These are phyloP conservation scores for Kwoniella sp. DNA, from an alignment of 768 basidiomycete genomes.

Conservation along the genomic window DNA sequence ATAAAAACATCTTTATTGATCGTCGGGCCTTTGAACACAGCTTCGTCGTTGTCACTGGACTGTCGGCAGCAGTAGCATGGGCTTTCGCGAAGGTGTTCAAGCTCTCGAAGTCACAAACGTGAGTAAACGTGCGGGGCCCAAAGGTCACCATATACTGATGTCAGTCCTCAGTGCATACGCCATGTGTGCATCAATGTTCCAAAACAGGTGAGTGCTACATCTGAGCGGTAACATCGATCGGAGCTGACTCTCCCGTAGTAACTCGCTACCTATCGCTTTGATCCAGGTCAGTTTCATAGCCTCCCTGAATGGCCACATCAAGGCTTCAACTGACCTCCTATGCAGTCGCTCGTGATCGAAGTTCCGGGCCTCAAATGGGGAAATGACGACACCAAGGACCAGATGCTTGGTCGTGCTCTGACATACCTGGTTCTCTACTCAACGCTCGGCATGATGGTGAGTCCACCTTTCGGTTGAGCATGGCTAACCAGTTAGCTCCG, in stretches of 20 bases:
- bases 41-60: slow-evolving; percentile 73
- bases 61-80: slow-evolving; percentile 73
- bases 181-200: slow-evolving; percentile 55
- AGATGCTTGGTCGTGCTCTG: slow-evolving; percentile 77
- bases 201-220: slow-evolving; percentile 47
- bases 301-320: neutral
- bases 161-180: slow-evolving; percentile 51
- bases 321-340: slow-evolving; percentile 10
- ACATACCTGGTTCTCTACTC: slow-evolving; percentile 73
- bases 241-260: slow-evolving; percentile 64
- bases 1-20: neutral
- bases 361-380: slow-evolving; percentile 83
- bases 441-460: slow-evolving; percentile 91
- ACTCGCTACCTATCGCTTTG: slow-evolving; percentile 90
- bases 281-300: slow-evolving; percentile 60
- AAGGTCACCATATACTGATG: neutral
- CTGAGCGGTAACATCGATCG: neutral
- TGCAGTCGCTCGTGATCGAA: slow-evolving; percentile 76
- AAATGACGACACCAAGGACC: slow-evolving; percentile 73
- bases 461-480: slow-evolving; percentile 46
- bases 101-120: slow-evolving; percentile 77
- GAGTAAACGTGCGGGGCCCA: slow-evolving; percentile 34
- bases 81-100: slow-evolving; percentile 66
- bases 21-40: slow-evolving; percentile 60
- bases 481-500: slow-evolving; percentile 66